phyloP scores from a whole-genome alignment of 768 basidiomycete genomes.

The Rhizopogon vinicolor region DNA sequence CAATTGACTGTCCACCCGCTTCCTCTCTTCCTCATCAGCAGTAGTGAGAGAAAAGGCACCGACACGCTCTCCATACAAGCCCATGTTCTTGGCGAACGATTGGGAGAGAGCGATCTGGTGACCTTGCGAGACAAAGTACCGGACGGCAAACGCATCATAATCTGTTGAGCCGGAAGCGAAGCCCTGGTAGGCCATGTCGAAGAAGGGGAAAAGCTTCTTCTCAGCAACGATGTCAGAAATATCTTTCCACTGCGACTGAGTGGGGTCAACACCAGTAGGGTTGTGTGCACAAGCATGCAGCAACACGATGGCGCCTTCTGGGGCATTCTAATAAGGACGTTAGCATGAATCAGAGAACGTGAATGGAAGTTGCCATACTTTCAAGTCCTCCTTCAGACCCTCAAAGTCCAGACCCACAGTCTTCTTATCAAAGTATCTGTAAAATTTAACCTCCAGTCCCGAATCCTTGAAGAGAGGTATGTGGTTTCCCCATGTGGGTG shows the following conservation, averaged over 20 bases:
- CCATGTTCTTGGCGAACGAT: constrained; percentile 99
- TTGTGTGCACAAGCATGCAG: constrained; percentile 99
- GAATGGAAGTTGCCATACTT: constrained; percentile 42
- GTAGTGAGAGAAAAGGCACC: constrained; percentile 91
- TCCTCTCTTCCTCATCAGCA: constrained; percentile 66
- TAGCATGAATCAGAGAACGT: constrained; percentile 4
- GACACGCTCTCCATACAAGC: constrained; percentile 96
- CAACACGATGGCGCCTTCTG: constrained; percentile 79
- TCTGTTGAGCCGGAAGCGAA: constrained; percentile 93
- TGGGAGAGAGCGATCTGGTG: constrained; percentile 91
- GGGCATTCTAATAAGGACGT: constrained; percentile 44
- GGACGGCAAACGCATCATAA: constrained; percentile 91
- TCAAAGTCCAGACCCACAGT: constrained; percentile 91
- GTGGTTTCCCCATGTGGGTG: constrained; percentile 98
- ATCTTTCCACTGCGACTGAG: constrained; percentile 86
- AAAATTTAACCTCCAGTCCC: constrained; percentile 87
- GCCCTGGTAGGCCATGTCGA: constrained; percentile 99
- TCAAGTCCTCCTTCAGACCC: constrained; percentile 83
- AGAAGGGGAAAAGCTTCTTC: constrained; percentile 93
- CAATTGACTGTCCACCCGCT: constrained; percentile 87
- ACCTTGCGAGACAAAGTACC: constrained; percentile 87
- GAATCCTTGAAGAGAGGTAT: constrained; percentile 91
- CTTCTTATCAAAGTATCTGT: constrained; percentile 91
- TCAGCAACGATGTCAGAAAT: constrained; percentile 85
- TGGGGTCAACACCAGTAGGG: constrained; percentile 97